Base-by-base conservation (phyloP, 2,329 filamentous ascomycete species). In the Aplosporella prunicola region DNA sequence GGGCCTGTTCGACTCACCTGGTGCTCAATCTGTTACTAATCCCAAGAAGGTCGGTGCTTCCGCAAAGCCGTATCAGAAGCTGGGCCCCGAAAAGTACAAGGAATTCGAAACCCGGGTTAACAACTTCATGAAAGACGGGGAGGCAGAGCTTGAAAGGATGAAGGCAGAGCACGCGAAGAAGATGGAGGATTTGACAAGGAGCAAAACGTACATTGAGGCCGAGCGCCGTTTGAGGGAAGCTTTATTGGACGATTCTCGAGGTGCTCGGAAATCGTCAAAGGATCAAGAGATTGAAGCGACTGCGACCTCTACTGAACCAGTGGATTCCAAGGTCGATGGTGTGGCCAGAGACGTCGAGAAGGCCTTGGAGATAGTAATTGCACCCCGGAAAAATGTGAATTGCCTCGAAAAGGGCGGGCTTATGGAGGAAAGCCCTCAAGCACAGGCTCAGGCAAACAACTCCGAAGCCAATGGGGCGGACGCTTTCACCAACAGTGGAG, bases 111-210 rank as follows among this genome's bases (percentile, higher is more conserved):
- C 82, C 52, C 77, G 87, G 23, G 82, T 88, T 2, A 66, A 74
- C 15, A 75, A 81, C 32, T 81, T 82, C 52, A 71, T 91, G 9
- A 71, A 75, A 7, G 74, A 82, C 18, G 82, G 84, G 34, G 76
- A 83, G 43, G 76, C 76, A 1, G 88, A 96, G 51, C 86, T 96
- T 39, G 82, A 88, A 48, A 78, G 76, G 48, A 79, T 96, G 74
- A 85, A 86, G 59, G 74, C 74, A 22, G 76, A 81, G 18, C 89
- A 98, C 57, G 78, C 76, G 3, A 77, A 76, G 51, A 74, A 79
- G 40, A 73, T 96, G 63, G 76, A 78, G 16, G 80, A 79, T 46
- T 74, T 94, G 49, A 80, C 80, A 56, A 74, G 76, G 39, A 78
- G 76, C 37, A 80, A 81, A 6, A 61, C 78, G 0, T 68, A 93